Percentiles rank a stretch among this genome's conserved stretches.
These are phyloP conservation scores for Vinca minor DNA, from an alignment of 257 asterid species.

Conservation along the genomic window DNA sequence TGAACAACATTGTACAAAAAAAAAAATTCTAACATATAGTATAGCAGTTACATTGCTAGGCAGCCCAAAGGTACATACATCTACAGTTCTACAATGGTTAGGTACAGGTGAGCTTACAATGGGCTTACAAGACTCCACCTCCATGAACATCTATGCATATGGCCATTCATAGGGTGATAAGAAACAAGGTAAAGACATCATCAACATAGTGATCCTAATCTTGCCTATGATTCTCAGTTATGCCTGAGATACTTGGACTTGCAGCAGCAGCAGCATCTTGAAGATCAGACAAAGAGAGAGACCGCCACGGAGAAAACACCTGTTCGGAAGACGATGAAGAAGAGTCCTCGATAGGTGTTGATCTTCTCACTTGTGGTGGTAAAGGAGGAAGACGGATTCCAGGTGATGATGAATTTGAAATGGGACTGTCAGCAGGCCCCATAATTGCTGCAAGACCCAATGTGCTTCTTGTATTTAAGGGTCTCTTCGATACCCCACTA, in stretches of 20 bases:
- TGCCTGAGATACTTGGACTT: constrained; percentile 27
- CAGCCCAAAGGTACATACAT: constrained; percentile 20
- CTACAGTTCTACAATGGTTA: neutral
- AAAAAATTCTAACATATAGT: constrained; percentile 14
- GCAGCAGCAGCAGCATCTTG: constrained; percentile 44
- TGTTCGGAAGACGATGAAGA: constrained; percentile 38
- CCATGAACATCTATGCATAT: constrained; percentile 44
- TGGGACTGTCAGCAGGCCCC: constrained; percentile 42
- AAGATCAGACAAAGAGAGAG: constrained; percentile 67
- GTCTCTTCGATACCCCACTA: constrained; percentile 45
- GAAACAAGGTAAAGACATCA: constrained; percentile 16
- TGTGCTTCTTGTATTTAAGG: constrained; percentile 47
- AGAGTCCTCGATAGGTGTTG: constrained; percentile 24
- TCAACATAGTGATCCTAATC: constrained; percentile 14
- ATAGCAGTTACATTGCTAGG: constrained; percentile 28
- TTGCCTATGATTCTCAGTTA: constrained; percentile 23
- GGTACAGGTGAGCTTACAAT: constrained; percentile 2
- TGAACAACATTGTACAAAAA: neutral
- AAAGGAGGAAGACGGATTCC: constrained; percentile 56
- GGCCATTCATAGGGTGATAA: constrained; percentile 46
- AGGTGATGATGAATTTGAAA: constrained; percentile 45
- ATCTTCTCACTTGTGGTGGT: constrained; percentile 52
- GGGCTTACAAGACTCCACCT: constrained; percentile 37
- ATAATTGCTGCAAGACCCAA: constrained; percentile 36
- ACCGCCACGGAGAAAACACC: constrained; percentile 50